Evolutionary conservation across 257 asterid genomes (phyloP), one percentile per base, ranked within the genome.

Genomic region (Gentiana dahurica): DNA sequence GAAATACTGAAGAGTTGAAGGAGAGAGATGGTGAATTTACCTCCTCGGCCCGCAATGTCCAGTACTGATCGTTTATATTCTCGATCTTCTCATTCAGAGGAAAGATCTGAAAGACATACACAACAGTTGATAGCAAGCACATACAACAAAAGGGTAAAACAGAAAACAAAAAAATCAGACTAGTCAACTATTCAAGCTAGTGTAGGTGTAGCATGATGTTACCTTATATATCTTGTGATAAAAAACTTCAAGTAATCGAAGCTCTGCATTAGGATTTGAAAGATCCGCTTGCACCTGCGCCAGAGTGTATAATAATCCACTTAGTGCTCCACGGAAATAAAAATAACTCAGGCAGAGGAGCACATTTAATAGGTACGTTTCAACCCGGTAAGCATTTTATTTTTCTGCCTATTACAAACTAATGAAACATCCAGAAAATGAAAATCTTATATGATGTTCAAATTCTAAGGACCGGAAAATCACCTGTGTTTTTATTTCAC

Each of bases 1-100:
- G 51, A 24, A 24, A 24, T 24, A 24, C 24, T 24, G 24, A 62
- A 63, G 32, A 58, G 38, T 43, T 5, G 54, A 24, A 24, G 55
- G 3, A 51, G 51, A 51, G 32, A 36, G 64, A 53, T 73, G 60
- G 59, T 58, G 68, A 66, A 53, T 69, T 70, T 49, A 80, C 95
- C 94, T 89, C 97, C 75, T 89, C 97, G 36, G 95, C 95, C 59
- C 95, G 90, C 75, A 89, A 58, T 11, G 95, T 89, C 97, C 97
- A 89, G 74, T 86, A 86, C 56, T 89, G 95, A 68, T 86, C 95
- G 74, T 86, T 86, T 68, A 89, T 89, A 68, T 89, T 86, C 71
- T 89, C 97, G 68, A 86, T 89, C 71, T 84, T 89, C 75, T 86
- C 97, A 57, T 58, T 75, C 59, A 63, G 64, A 36, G 97, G 97